A percentile compares a stretch with the other conserved stretches of the same genome.
phyloP scores from a whole-genome alignment of 1,284 basidiomycete genomes.

The Rhodotorula mucilaginosa region DNA sequence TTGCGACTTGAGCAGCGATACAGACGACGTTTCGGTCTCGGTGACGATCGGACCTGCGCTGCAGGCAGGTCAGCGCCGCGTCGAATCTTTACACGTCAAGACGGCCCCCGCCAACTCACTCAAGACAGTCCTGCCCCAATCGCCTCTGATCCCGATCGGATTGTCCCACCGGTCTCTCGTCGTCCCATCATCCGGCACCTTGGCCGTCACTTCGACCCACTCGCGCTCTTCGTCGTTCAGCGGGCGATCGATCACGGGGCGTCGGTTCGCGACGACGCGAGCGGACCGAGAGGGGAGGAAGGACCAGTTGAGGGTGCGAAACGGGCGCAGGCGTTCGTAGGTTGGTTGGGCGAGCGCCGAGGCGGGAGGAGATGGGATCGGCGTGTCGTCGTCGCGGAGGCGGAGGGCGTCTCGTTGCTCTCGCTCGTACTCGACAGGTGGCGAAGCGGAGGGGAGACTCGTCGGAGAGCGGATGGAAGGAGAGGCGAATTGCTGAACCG shows the following conservation, averaged over 20 bases:
- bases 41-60: constrained; percentile 14
- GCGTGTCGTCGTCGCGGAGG: constrained; percentile 5
- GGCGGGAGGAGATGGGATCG: constrained; percentile 4
- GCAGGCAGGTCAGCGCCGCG: too few species aligned
- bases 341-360: not conserved
- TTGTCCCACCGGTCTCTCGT: constrained; percentile 13
- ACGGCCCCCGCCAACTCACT: constrained; percentile 1
- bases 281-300: constrained; percentile 16
- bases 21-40: constrained; percentile 12
- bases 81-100: too few species aligned
- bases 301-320: constrained; percentile 9
- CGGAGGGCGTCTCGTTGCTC: too few species aligned
- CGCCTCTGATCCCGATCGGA: not conserved
- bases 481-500: not conserved
- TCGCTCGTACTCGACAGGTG: too few species aligned
- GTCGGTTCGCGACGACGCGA: not conserved
- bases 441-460: not conserved
- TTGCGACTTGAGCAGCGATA: not conserved
- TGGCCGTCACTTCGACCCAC: constrained; percentile 4
- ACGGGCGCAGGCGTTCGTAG: not conserved
- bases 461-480: not conserved
- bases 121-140: constrained; percentile 9
- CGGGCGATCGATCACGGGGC: not conserved
- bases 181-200: constrained; percentile 11
- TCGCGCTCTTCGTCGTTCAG: constrained; percentile 5